A percentile compares a stretch with the other conserved stretches of the same genome.
These are phyloP conservation scores for Achaetomiella virescens DNA, from an alignment of 495 filamentous ascomycete genomes.

Conservation along the genomic window DNA sequence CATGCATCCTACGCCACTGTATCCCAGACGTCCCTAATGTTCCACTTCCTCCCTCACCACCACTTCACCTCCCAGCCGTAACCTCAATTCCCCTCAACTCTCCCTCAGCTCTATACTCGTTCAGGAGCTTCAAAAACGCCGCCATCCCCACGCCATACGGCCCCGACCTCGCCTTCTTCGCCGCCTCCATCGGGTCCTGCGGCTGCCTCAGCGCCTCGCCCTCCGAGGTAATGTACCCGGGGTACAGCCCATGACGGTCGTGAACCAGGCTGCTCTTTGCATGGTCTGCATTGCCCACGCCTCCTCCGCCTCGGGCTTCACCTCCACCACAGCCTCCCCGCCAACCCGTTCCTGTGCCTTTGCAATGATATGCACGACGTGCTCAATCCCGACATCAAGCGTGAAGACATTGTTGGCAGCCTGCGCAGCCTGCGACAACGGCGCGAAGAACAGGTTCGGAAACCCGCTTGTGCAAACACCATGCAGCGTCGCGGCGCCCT, in stretches of 20 bases:
- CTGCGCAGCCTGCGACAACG: constrained; percentile 33
- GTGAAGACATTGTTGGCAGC: constrained; percentile 39
- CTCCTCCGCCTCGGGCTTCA: constrained; percentile 38
- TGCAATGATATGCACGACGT: constrained; percentile 44
- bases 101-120: constrained; percentile 32
- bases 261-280: constrained; percentile 33
- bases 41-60: neutral
- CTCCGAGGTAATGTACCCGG: constrained; percentile 52
- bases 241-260: constrained; percentile 44
- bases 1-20: neutral
- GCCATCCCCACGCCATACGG: constrained; percentile 24
- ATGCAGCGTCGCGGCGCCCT: constrained; percentile 41
- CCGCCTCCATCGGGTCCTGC: constrained; percentile 23
- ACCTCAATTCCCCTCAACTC: constrained; percentile 23
- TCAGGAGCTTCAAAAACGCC: constrained; percentile 21
- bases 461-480: constrained; percentile 41
- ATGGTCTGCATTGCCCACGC: constrained; percentile 42
- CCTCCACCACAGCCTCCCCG: constrained; percentile 35
- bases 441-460: constrained; percentile 49
- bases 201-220: constrained; percentile 25
- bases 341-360: constrained; percentile 33
- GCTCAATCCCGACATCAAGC: constrained; percentile 34
- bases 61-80: neutral
- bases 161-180: constrained; percentile 25
- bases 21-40: neutral